These are phyloP conservation scores for Tylopilus sp. DNA, from an alignment of 1,284 basidiomycete species.

Conservation along the genomic window DNA sequence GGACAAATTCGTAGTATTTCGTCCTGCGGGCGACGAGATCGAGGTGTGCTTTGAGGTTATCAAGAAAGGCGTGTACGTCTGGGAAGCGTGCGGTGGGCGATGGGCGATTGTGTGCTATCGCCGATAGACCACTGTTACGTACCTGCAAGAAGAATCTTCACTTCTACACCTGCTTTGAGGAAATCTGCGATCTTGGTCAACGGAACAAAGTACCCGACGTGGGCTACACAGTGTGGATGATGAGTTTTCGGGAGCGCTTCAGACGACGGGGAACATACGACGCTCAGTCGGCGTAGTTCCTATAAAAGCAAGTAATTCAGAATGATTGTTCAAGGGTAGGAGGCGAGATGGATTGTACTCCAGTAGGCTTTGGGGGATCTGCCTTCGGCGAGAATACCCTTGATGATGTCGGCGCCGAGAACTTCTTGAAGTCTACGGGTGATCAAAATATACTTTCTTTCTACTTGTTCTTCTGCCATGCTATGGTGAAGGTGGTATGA, in stretches of 20 bases:
- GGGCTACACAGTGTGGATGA: conserved; percentile 64
- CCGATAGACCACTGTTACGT: too few relatives aligned
- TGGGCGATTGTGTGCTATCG: background rate
- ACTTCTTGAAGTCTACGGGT: conserved; percentile 91
- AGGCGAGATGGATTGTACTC: conserved; percentile 65
- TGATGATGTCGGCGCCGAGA: conserved; percentile 88
- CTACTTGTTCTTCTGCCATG: conserved; percentile 45
- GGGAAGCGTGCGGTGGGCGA: conserved; percentile 14
- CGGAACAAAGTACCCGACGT: conserved; percentile 98
- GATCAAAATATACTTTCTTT: conserved; percentile 87
- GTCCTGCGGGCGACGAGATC: conserved; percentile 92
- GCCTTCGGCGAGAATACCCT: conserved; percentile 85
- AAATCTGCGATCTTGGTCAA: conserved; percentile 98
- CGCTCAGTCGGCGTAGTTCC: conserved; percentile 95
- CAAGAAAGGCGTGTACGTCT: conserved; percentile 98
- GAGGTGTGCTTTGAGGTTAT: conserved; percentile 98
- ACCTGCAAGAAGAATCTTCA: conserved; percentile 94
- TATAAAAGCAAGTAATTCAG: conserved; percentile 45
- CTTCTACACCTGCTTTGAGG: conserved; percentile 90
- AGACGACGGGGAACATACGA: conserved; percentile 69
- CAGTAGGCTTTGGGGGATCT: conserved; percentile 88
- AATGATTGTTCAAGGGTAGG: conserved; percentile 3
- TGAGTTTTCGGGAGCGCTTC: conserved; percentile 2
- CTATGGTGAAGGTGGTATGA: conserved; percentile 23
- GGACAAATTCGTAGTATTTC: conserved; percentile 90